Evolutionary conservation across 2,329 filamentous ascomycete genomes (phyloP).

Genomic region (Pochonia chlamydosporia): DNA sequence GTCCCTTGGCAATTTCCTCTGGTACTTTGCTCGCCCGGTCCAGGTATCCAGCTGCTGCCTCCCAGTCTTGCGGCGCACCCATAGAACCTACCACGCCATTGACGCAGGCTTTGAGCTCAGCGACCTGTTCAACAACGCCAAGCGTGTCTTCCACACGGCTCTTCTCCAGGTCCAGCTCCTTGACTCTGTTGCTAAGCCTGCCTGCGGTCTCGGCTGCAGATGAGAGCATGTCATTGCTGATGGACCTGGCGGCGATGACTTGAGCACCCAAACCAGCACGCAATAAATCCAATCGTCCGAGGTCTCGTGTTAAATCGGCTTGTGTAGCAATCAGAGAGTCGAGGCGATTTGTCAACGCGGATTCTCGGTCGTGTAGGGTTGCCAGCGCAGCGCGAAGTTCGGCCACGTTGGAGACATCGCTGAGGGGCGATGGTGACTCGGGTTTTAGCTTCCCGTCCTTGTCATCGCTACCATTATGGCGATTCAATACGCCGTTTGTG

Average conservation of each 20-base stretch:
- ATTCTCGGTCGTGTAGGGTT: slow-evolving; percentile 70
- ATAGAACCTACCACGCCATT: slow-evolving; percentile 92
- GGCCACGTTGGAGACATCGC: slow-evolving; percentile 66
- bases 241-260: slow-evolving; percentile 71
- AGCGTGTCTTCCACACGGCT: slow-evolving; percentile 84
- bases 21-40: slow-evolving; percentile 78
- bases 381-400: slow-evolving; percentile 76
- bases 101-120: slow-evolving; percentile 93
- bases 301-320: slow-evolving; percentile 77
- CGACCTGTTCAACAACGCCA: slow-evolving; percentile 89
- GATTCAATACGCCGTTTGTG: slow-evolving; percentile 36
- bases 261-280: slow-evolving; percentile 85
- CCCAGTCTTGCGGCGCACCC: slow-evolving; percentile 98
- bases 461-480: slow-evolving; percentile 25
- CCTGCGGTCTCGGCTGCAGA: slow-evolving; percentile 79
- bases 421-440: slow-evolving; percentile 38
- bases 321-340: slow-evolving; percentile 76
- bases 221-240: slow-evolving; percentile 88
- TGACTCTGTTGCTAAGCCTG: slow-evolving; percentile 80
- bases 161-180: slow-evolving; percentile 85
- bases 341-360: slow-evolving; percentile 66
- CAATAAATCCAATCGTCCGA: slow-evolving; percentile 81
- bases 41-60: slow-evolving; percentile 87
- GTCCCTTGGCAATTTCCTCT: slow-evolving; percentile 69
- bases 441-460: slow-evolving; percentile 17